Evolutionary conservation across 2,329 filamentous ascomycete species (phyloP), one percentile per base, ranked within the genome.

Genomic region (Stemphylium lycopersici): DNA sequence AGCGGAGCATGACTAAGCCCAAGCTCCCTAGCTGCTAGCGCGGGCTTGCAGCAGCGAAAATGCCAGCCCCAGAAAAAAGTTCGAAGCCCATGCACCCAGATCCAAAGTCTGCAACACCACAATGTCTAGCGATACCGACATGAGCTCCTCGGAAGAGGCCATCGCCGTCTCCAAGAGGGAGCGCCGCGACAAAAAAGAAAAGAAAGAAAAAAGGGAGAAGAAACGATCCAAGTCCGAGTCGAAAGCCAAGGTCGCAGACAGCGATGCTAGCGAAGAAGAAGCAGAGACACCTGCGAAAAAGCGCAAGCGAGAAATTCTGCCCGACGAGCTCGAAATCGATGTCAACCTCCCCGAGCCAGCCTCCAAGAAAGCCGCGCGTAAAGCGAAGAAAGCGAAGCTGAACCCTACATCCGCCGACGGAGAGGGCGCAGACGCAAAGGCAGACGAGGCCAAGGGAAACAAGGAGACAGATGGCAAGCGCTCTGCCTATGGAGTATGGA

Each of bases 351-450:
- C 95, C 22, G 93, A 98, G 71, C 95, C 95, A 16, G 91, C 91
- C 1, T 98, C 95, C 31, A 99, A 98, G 77, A 96, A 95, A 73
- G 92, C 91, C 58, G 86, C 92, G 65, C 91, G 95, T 72, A 88
- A 88, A 58, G 85, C 96, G 54, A 98, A 97, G 77, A 97, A 96
- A 79, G 86, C 86, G 62, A 90, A 90, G 72, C 70, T 82, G 15
- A 65, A 68, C 15, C 68, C 72, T 33, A 58, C 63, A 16, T 49
- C 70, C 6, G 49, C 64, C 48, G 51, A 49, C 33, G 52, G 44
- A 18, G 52, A 52, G 13, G 54, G 49, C 15, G 39, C 59, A 22
- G 57, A 52, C 39, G 39, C 50, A 31, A 56, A 60, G 20, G 38
- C 48, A 12, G 64, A 70, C 47, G 70, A 74, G 10, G 68, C 79